Evolutionary conservation across 2,329 filamentous ascomycete genomes (phyloP).

Genomic region (Trichoderma simmonsii): DNA sequence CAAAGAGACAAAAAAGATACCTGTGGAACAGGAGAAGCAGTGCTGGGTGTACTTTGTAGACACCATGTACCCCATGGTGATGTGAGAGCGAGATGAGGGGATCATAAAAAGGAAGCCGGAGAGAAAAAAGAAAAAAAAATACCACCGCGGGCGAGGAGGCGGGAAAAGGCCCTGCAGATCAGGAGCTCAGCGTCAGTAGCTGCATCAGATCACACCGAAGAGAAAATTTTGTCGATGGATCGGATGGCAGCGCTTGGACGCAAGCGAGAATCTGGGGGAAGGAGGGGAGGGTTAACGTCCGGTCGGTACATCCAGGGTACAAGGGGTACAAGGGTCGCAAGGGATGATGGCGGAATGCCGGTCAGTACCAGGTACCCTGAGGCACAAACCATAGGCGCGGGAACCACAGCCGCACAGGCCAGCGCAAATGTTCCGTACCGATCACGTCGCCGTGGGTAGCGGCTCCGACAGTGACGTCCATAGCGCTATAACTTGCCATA

Average conservation of each 20-base stretch:
- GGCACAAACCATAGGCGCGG: background rate
- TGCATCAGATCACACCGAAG: slow-evolving; percentile 17
- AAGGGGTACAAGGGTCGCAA: background rate
- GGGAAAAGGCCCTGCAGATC: slow-evolving; percentile 15
- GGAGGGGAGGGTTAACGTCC: slow-evolving; percentile 8
- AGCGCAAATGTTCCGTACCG: background rate
- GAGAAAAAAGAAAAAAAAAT: no score
- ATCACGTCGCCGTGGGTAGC: slow-evolving; percentile 1
- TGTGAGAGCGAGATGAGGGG: background rate
- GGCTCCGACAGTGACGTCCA: background rate
- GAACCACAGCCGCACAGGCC: slow-evolving; percentile 4
- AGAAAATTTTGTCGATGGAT: slow-evolving; percentile 14
- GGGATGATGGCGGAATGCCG: background rate
- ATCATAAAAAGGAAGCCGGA: background rate
- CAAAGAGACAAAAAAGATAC: background rate
- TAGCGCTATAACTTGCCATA: background rate
- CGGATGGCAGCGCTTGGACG: slow-evolving; percentile 14
- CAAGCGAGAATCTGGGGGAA: slow-evolving; percentile 20
- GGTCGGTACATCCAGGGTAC: slow-evolving; percentile 4
- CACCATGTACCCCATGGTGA: background rate
- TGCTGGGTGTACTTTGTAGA: background rate
- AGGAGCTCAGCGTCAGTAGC: slow-evolving; percentile 10
- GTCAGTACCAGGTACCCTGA: background rate
- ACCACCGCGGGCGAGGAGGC: background rate
- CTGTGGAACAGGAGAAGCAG: background rate